Conservation (phyloP, 139 green algal genomes). For the Yamagishiella unicocca region DNA sequence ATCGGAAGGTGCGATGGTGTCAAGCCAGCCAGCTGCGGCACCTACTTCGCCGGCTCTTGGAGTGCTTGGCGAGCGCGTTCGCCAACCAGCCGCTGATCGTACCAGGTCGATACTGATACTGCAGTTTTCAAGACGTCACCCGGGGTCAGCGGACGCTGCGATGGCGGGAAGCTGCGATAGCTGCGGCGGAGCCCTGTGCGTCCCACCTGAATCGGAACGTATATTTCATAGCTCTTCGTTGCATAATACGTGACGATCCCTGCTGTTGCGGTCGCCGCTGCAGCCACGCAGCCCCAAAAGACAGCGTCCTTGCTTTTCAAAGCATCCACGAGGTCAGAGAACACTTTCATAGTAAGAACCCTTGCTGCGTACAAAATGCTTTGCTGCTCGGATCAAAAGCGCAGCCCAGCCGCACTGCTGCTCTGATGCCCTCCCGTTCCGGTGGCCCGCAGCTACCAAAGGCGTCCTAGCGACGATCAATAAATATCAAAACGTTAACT, state of each 20-base stretch:
- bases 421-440: no score
- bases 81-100: conserved; percentile 89
- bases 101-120: conserved; percentile 94
- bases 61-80: conserved; percentile 79
- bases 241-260: conserved; percentile 41
- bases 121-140: conserved; percentile 5
- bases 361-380: no score
- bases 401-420: no score
- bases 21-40: not conserved
- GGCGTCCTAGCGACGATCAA: no score
- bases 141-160: not conserved
- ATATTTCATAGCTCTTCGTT: conserved; percentile 51
- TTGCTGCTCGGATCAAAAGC: no score
- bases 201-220: conserved; percentile 63
- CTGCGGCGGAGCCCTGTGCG: no score
- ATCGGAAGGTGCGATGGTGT: no score
- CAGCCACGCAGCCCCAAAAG: conserved; percentile 10
- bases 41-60: conserved; percentile 81
- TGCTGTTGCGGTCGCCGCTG: not conserved
- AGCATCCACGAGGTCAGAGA: not conserved
- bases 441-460: no score
- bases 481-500: no score
- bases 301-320: conserved; percentile 12
- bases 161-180: not conserved
- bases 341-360: not conserved